Percentiles rank a stretch among this genome's conserved stretches.
Evolutionary conservation across 176 grass and related monocot genomes (phyloP).

Genomic region (Oryza australiensis): DNA sequence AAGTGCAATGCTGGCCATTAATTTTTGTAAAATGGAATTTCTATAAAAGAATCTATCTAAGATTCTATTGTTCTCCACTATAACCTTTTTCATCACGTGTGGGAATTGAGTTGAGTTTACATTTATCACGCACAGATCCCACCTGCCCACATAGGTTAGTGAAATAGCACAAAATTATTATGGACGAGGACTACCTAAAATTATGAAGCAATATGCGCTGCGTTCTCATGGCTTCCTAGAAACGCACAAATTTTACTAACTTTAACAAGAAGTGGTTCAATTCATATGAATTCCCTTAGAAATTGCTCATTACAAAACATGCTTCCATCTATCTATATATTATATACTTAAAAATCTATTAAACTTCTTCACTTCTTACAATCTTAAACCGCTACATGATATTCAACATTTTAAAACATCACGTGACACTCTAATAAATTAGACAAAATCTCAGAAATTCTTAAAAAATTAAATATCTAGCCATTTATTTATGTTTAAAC

Average conservation of each 20-base stretch:
- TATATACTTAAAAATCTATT: too few relatives aligned
- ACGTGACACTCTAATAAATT: too few relatives aligned
- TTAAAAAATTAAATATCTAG: too few relatives aligned
- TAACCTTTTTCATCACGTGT: not conserved
- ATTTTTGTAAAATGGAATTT: not conserved
- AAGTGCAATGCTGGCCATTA: not conserved
- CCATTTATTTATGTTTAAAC: too few relatives aligned
- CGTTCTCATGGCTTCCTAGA: not conserved
- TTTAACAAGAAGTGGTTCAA: not conserved
- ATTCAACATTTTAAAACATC: too few relatives aligned
- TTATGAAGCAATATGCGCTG: not conserved
- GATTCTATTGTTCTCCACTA: not conserved
- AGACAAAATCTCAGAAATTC: too few relatives aligned
- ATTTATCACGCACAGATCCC: not conserved
- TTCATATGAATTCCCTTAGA: not conserved
- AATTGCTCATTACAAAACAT: not conserved
- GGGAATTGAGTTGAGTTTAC: not conserved
- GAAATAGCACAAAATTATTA: not conserved
- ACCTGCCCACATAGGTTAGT: not conserved
- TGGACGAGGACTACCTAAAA: not conserved
- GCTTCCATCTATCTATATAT: too few relatives aligned
- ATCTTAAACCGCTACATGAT: too few relatives aligned
- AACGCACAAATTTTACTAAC: not conserved
- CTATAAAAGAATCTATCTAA: not conserved
- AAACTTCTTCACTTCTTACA: too few relatives aligned